Evolutionary conservation across 2,329 filamentous ascomycete species (phyloP).

Genomic region (Colletotrichum liriopes): DNA sequence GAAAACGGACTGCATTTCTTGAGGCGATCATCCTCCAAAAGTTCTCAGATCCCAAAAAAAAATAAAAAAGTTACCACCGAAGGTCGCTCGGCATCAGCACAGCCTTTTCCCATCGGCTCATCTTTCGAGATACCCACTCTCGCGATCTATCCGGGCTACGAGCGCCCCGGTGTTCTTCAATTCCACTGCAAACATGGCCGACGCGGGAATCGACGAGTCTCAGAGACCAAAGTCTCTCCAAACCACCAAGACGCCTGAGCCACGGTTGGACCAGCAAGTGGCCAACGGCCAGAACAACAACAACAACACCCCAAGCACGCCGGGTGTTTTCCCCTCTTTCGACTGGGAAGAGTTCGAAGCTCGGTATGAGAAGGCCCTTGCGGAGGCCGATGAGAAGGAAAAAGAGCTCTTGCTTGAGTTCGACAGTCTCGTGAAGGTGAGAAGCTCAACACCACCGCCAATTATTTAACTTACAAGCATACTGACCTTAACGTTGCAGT

Average conservation of each 20-base stretch:
- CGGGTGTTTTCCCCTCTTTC: slow-evolving; percentile 70
- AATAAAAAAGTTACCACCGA: background rate
- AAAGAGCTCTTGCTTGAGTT: slow-evolving; percentile 77
- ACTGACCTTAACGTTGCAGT: slow-evolving; percentile 63
- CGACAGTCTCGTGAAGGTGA: slow-evolving; percentile 75
- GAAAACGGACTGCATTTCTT: background rate
- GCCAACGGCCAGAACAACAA: slow-evolving; percentile 50
- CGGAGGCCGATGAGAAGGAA: slow-evolving; percentile 75
- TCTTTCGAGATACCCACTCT: background rate
- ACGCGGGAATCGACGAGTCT: slow-evolving; percentile 15
- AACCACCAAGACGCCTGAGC: slow-evolving; percentile 57
- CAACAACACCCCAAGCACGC: slow-evolving; percentile 62
- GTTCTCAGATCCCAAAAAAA: background rate
- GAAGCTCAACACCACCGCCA: background rate
- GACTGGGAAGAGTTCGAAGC: slow-evolving; percentile 85
- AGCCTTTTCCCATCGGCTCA: background rate
- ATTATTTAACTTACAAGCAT: slow-evolving; percentile 2
- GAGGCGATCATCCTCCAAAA: background rate
- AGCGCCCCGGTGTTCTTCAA: background rate
- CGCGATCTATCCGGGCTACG: too few relatives aligned
- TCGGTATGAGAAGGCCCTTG: slow-evolving; percentile 78
- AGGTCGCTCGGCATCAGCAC: background rate
- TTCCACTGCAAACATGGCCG: slow-evolving; percentile 22
- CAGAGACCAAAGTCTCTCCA: slow-evolving; percentile 40
- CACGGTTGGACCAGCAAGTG: slow-evolving; percentile 52